Percentiles rank a stretch among this genome's conserved stretches.
Evolutionary conservation across 2,329 filamentous ascomycete species (phyloP).

Genomic region (Seiridium cupressi): DNA sequence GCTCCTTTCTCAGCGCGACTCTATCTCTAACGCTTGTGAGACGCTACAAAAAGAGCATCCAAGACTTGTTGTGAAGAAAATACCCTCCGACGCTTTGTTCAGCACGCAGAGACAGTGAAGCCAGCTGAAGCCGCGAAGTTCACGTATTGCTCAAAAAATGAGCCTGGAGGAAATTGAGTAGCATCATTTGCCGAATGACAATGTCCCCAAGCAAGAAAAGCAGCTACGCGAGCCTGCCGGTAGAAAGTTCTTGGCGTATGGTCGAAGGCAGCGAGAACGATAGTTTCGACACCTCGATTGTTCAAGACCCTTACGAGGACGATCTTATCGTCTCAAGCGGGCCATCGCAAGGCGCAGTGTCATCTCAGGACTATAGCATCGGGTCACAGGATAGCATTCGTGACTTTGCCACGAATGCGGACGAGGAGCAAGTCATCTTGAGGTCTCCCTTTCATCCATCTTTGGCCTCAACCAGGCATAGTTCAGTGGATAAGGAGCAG

Average conservation of each 20-base stretch:
- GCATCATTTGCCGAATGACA: neutral
- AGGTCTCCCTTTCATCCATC: constrained; percentile 56
- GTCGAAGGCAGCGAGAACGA: constrained; percentile 59
- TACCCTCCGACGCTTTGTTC: neutral
- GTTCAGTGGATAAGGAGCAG: constrained; percentile 28
- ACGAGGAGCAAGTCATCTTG: constrained; percentile 55
- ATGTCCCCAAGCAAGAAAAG: constrained; percentile 16
- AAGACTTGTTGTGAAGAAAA: neutral
- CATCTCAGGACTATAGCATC: constrained; percentile 38
- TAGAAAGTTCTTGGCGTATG: constrained; percentile 59
- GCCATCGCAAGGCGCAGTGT: constrained; percentile 38
- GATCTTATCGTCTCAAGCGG: constrained; percentile 39
- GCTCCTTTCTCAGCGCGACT: neutral
- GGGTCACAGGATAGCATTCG: constrained; percentile 57
- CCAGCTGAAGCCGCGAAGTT: neutral
- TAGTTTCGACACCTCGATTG: constrained; percentile 56
- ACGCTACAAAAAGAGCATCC: too few relatives aligned
- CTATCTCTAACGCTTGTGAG: neutral
- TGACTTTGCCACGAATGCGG: constrained; percentile 50
- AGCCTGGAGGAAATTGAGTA: neutral
- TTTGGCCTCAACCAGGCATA: constrained; percentile 29
- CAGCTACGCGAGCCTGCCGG: constrained; percentile 29
- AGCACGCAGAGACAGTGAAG: neutral
- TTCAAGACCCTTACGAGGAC: constrained; percentile 43
- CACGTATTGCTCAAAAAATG: neutral